Evolutionary conservation across 208 protist species (phyloP), one percentile per base, ranked within the genome.

Genomic region (Wallacemonas sp.): DNA sequence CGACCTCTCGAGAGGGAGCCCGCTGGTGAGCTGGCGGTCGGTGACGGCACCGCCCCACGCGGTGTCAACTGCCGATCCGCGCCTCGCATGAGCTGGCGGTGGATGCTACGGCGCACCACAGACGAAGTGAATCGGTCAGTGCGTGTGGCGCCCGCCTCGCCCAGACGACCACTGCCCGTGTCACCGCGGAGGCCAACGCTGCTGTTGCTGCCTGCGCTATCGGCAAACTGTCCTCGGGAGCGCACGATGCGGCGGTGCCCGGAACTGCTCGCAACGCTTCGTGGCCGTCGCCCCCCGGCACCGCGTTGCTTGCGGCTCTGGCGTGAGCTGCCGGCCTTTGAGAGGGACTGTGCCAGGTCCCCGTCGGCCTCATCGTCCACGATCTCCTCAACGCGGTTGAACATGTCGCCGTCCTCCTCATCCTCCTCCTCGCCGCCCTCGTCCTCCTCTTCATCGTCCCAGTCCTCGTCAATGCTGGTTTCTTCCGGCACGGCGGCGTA

Each of bases 351-450:
- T 41, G 50, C n/a, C n/a, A 39, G 41, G 26, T 57, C 50, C 19
- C 38, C 50, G 30, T 57, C 50, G 50, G 33, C 26, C 9, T 39
- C 26, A 53, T 57, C 65, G 55, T 26, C 45, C 10, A 19, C 30
- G 17, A 12, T 29, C 12, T 62, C 48, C 39, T 60, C 63, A 2
- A 41, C 44, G 19, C 34, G 29, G 45, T 45, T 37, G 26, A 24
- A 27, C 3, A 15, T 44, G 5, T 52, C 59, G 26, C 48, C 37
- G 29, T 15, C 48, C 21, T 54, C 37, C 2, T 33, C 68, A 4
- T 53, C 57, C 29, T 63, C 60, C 13, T 74, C 68, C 1, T 65
- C 54, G 12, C 32, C 15, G n/a, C 13, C 42, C 42, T 9, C 58
- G 26, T 42, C 41, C 29, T 63, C 58, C 37, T 52, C 39, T 22